phyloP scores from a whole-genome alignment of 2,329 filamentous ascomycete species.

The Aspergillus fumigatiaffinis region DNA sequence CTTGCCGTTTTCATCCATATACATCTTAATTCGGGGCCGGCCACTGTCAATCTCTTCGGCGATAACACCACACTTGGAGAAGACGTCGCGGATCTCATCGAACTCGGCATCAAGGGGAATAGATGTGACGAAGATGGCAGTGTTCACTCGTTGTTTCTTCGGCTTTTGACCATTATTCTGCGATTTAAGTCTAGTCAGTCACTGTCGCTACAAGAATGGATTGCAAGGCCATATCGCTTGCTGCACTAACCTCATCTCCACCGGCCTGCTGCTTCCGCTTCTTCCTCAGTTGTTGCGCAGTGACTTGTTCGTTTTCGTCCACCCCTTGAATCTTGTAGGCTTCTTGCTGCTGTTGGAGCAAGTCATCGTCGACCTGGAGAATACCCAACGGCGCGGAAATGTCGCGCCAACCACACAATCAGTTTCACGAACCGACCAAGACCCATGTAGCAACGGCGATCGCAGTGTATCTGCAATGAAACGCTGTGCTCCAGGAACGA shows the following conservation, averaged over 20 bases:
- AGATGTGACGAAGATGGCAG: conserved; percentile 86
- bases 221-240: background rate
- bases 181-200: background rate
- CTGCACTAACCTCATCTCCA: conserved; percentile 47
- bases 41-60: conserved; percentile 91
- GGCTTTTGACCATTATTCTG: conserved; percentile 33
- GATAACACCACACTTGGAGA: conserved; percentile 86
- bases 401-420: conserved; percentile 27
- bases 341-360: conserved; percentile 58
- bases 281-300: conserved; percentile 47
- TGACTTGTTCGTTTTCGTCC: conserved; percentile 50
- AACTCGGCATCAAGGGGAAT: conserved; percentile 75
- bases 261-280: conserved; percentile 51
- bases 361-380: conserved; percentile 56
- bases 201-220: background rate
- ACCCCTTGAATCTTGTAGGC: conserved; percentile 59
- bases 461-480: conserved; percentile 13
- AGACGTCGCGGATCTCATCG: conserved; percentile 76
- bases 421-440: conserved; percentile 28
- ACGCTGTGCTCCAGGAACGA: background rate
- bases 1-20: conserved; percentile 71
- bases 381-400: conserved; percentile 24
- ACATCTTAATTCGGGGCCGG: conserved; percentile 87
- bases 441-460: conserved; percentile 15
- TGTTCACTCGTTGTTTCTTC: conserved; percentile 62